Evolutionary conservation across 768 basidiomycete species (phyloP).

Genomic region (Terana coerulea): DNA sequence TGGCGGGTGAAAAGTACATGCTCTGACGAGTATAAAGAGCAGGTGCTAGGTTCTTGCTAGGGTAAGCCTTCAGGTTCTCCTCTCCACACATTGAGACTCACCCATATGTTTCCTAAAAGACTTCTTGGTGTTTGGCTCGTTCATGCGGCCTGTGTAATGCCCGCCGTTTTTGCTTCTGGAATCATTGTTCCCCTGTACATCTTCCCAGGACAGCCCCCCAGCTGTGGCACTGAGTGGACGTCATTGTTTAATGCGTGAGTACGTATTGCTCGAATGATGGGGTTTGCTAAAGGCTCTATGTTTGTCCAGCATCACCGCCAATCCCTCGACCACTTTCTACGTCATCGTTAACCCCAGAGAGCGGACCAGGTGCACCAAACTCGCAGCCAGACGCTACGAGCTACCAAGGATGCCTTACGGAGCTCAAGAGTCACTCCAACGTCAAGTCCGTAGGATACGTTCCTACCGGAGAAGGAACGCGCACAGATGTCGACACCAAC

Average conservation of each 20-base stretch:
- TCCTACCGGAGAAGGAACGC: constrained; percentile 21
- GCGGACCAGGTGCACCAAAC: constrained; percentile 27
- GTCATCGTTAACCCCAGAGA: constrained; percentile 31
- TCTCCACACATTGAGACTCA: too few species aligned
- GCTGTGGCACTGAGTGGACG: constrained; percentile 26
- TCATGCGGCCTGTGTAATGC: too few species aligned
- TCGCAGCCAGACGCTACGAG: constrained; percentile 26
- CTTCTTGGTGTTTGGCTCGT: too few species aligned
- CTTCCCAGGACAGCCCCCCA: constrained; percentile 20
- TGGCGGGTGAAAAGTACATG: too few species aligned
- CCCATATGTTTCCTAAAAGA: too few species aligned
- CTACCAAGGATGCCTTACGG: constrained; percentile 29
- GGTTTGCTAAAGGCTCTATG: too few species aligned
- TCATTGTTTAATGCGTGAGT: constrained; percentile 24
- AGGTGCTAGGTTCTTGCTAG: too few species aligned
- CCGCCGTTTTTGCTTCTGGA: constrained; percentile 22
- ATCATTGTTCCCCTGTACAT: constrained; percentile 32
- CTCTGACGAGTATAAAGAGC: too few species aligned
- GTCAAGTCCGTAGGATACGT: constrained; percentile 34
- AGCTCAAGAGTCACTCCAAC: constrained; percentile 20
- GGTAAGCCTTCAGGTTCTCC: too few species aligned
- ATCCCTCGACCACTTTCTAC: constrained; percentile 27
- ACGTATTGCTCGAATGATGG: background rate
- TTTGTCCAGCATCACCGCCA: constrained; percentile 22
- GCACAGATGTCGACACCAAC: constrained; percentile 24